Evolutionary conservation across 2,329 filamentous ascomycete species (phyloP), one percentile per base, ranked within the genome.

Genomic region (Penicillium olsonii): DNA sequence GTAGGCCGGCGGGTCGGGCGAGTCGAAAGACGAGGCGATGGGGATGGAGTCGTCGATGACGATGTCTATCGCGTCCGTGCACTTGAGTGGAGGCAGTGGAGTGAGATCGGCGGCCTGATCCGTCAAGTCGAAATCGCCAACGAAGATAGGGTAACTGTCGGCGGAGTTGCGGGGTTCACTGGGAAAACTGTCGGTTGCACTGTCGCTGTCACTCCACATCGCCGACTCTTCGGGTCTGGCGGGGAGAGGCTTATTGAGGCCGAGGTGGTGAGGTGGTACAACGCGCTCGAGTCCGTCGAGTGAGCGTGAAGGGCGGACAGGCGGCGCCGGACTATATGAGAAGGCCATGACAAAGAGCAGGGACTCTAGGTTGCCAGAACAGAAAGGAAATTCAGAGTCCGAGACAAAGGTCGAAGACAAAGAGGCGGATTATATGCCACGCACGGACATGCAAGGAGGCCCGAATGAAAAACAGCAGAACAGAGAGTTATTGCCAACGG

Each of bases 261-360:
- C 59, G 15, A 66, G 50, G 8, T 57, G 35, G 8, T 44, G 52
- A 9, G 69, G 69, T 19, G 67, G 68, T 9, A 72, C 54, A 6
- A 69, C 68, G 47, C 60, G 60, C 42, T 72, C 69, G 20, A 72
- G 54, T 9, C 69, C 69, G 54, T 70, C 67, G 8, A 72, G 60
- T 8, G 69, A 71, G 29, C 59, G 63, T 19, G 66, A 70, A 2
- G 64, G 65, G 35, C 62, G 62, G 18, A 69, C 57, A 18, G 68
- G 69, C 7, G 68, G 68, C 24, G 66, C 56, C 43, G 59, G 61
- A 26, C 51, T 38, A 18, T 54, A 57, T 8, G 50, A 12, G 19
- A 46, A 55, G 59, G 51, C 17, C 62, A 67, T 66, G 37, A 31
- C 40, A 26, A 37, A 34, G n/a, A 48, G n/a, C n/a, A n/a, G n/a